Percentiles rank a stretch among this genome's conserved stretches.
phyloP scores from a whole-genome alignment of 139 green algal species.

The Coelastrella sp. region DNA sequence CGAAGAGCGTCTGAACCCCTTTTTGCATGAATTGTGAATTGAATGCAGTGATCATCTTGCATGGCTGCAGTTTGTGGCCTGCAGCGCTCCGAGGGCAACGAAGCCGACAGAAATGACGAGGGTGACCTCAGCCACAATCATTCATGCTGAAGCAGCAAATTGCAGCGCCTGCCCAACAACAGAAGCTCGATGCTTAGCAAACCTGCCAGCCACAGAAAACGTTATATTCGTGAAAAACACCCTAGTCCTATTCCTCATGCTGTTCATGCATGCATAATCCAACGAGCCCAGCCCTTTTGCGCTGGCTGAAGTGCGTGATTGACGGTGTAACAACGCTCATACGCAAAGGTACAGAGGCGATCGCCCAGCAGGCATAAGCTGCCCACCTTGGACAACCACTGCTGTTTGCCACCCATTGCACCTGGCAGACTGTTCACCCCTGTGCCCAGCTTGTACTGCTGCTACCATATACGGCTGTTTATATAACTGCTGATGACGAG shows the following conservation, averaged over 20 bases:
- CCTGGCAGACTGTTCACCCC: too few species aligned
- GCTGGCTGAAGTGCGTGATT: too few species aligned
- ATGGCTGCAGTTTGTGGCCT: background rate
- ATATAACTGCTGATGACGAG: too few species aligned
- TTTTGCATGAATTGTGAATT: background rate
- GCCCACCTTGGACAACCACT: too few species aligned
- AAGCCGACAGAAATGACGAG: background rate
- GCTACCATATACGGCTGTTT: too few species aligned
- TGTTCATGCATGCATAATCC: background rate
- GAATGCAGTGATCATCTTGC: background rate
- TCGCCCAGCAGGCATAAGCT: too few species aligned
- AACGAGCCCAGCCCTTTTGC: background rate
- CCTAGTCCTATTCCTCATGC: background rate
- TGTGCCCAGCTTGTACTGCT: too few species aligned
- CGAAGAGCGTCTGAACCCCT: background rate
- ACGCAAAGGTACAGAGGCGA: too few species aligned
- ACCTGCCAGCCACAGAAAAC: background rate
- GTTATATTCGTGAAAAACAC: background rate
- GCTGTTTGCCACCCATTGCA: too few species aligned
- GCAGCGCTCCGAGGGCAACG: background rate
- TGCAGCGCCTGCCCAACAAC: too few species aligned
- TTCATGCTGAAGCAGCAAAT: background rate
- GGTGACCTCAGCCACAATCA: background rate
- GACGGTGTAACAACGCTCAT: too few species aligned
- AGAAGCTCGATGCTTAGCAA: background rate